A percentile compares a stretch with the other conserved stretches of the same genome.
These are phyloP conservation scores for Metschnikowia corniflorae DNA, from an alignment of 805 yeast genomes.

Conservation along the genomic window DNA sequence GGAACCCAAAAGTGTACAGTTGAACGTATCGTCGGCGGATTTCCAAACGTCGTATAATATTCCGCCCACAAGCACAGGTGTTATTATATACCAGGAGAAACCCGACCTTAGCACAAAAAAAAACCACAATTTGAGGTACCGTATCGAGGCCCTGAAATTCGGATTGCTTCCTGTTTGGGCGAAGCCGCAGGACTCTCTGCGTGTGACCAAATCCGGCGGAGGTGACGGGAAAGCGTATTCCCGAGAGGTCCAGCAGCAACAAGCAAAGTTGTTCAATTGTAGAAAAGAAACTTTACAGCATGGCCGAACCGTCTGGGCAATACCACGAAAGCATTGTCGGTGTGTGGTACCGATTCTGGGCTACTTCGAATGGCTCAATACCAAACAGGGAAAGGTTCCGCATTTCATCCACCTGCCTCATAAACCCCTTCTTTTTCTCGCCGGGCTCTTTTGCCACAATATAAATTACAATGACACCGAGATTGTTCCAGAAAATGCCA, in stretches of 20 bases:
- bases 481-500: slow-evolving; percentile 13
- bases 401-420: slow-evolving; percentile 58
- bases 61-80: slow-evolving; percentile 56
- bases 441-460: slow-evolving; percentile 45
- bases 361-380: slow-evolving; percentile 75
- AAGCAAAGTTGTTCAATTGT: slow-evolving; percentile 67
- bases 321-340: slow-evolving; percentile 45
- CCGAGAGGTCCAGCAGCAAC: slow-evolving; percentile 30
- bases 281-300: slow-evolving; percentile 56
- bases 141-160: slow-evolving; percentile 64
- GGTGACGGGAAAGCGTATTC: slow-evolving; percentile 18
- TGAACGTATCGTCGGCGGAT: slow-evolving; percentile 5
- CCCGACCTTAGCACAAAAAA: neutral
- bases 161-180: slow-evolving; percentile 74
- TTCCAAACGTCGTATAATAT: slow-evolving; percentile 50
- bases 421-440: slow-evolving; percentile 55
- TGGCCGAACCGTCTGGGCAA: slow-evolving; percentile 54
- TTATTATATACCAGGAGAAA: slow-evolving; percentile 29
- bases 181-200: slow-evolving; percentile 37
- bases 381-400: slow-evolving; percentile 50
- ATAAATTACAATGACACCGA: slow-evolving; percentile 22
- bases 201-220: slow-evolving; percentile 22
- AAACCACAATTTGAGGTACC: slow-evolving; percentile 20
- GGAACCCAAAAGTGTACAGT: slow-evolving; percentile 4
- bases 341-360: slow-evolving; percentile 81